A percentile compares a stretch with the other conserved stretches of the same genome.
Conservation (phyloP, 768 basidiomycete species). For the Pleurotus cornucopiae region DNA sequence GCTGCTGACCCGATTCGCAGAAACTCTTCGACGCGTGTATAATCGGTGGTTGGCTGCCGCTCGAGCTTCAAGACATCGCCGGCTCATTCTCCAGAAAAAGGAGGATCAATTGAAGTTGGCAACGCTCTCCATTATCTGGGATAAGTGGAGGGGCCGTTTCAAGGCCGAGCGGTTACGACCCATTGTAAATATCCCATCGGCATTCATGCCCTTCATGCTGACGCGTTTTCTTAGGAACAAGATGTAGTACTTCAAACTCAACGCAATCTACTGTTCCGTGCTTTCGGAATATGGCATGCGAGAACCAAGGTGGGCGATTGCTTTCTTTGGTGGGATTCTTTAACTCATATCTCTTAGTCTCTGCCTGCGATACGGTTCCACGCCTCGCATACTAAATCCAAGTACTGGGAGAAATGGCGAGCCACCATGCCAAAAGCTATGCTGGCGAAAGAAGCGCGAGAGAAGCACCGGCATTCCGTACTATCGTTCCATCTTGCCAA, state of each 20-base stretch:
- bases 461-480: slow-evolving; percentile 46
- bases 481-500: slow-evolving; percentile 53
- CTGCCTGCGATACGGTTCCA: slow-evolving; percentile 78
- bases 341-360: slow-evolving; percentile 38
- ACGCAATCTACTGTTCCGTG: slow-evolving; percentile 57
- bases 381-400: slow-evolving; percentile 54
- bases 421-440: slow-evolving; percentile 67
- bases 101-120: slow-evolving; percentile 59
- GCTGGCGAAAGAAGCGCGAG: slow-evolving; percentile 62
- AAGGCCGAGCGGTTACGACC: slow-evolving; percentile 61
- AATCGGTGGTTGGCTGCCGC: slow-evolving; percentile 64
- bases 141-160: slow-evolving; percentile 75
- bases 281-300: slow-evolving; percentile 71
- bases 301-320: slow-evolving; percentile 58
- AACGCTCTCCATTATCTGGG: slow-evolving; percentile 58
- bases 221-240: slow-evolving; percentile 42
- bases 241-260: slow-evolving; percentile 55
- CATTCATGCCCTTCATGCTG: slow-evolving; percentile 4
- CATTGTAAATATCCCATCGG: slow-evolving; percentile 38
- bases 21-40: slow-evolving; percentile 64
- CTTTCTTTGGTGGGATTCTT: background rate
- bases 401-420: slow-evolving; percentile 64
- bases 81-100: slow-evolving; percentile 51
- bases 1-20: slow-evolving; percentile 28
- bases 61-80: slow-evolving; percentile 57